Evolutionary conservation across 2,329 filamentous ascomycete species (phyloP).

Genomic region (Zarea fungicola): DNA sequence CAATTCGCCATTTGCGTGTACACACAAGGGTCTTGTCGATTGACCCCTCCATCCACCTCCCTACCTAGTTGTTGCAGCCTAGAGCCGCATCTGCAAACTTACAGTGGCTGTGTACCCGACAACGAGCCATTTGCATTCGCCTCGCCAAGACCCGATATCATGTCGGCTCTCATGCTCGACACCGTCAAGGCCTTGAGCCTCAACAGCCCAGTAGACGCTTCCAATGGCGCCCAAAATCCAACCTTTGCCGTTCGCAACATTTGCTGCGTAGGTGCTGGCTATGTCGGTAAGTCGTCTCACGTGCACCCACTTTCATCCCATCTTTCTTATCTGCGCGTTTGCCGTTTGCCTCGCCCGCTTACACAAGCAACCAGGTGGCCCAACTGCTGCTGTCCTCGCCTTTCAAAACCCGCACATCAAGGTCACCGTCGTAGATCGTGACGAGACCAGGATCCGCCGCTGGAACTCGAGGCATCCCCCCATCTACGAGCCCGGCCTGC

Average conservation of each 20-base stretch:
- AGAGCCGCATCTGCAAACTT: no score
- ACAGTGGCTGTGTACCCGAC: no score
- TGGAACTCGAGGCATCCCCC: conserved; percentile 72
- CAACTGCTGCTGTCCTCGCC: conserved; percentile 70
- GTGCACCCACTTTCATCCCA: no score
- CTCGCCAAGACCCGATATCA: background rate
- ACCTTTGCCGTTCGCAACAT: conserved; percentile 49
- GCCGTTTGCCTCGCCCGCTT: background rate
- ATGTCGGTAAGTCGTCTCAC: conserved; percentile 55
- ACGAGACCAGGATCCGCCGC: conserved; percentile 57
- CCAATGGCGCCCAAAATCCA: conserved; percentile 24
- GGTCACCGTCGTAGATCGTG: conserved; percentile 71
- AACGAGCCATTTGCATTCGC: background rate
- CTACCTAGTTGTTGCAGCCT: no score
- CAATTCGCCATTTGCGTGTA: no score
- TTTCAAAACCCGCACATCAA: conserved; percentile 65
- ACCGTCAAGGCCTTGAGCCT: conserved; percentile 27
- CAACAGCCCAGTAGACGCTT: conserved; percentile 25
- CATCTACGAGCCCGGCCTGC: conserved; percentile 69
- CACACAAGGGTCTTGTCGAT: no score
- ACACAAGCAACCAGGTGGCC: conserved; percentile 49
- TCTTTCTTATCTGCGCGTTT: background rate
- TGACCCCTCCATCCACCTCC: no score
- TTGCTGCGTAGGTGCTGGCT: conserved; percentile 71
- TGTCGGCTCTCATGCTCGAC: conserved; percentile 20